phyloP scores from a whole-genome alignment of 1,284 basidiomycete species.

The Agaricales sp. region DNA sequence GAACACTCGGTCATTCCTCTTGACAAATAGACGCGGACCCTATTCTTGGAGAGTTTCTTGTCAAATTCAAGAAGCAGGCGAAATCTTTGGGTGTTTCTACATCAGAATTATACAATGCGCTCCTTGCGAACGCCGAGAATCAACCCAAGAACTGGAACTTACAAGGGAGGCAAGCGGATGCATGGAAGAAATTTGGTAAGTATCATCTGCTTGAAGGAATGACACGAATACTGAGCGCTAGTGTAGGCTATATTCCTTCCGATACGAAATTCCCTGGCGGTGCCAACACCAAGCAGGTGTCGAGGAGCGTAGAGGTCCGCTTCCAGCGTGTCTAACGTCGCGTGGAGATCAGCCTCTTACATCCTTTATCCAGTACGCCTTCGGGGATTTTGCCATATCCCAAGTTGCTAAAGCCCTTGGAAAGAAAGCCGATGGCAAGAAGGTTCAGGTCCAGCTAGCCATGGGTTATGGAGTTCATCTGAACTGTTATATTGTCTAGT shows the following conservation, averaged over 20 bases:
- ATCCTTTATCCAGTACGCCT: constrained; percentile 36
- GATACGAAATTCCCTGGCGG: constrained; percentile 43
- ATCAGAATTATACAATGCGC: constrained; percentile 36
- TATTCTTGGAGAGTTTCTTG: constrained; percentile 54
- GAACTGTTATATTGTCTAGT: constrained; percentile 31
- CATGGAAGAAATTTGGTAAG: constrained; percentile 43
- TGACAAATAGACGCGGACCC: constrained; percentile 44
- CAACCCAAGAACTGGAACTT: constrained; percentile 53
- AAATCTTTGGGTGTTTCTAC: constrained; percentile 34
- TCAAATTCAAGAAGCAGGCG: constrained; percentile 47
- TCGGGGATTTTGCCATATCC: constrained; percentile 53
- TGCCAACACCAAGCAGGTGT: constrained; percentile 50
- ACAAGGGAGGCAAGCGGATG: constrained; percentile 47
- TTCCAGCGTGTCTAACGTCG: neutral
- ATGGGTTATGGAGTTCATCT: no score
- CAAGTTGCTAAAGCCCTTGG: constrained; percentile 48
- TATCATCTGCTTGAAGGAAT: neutral
- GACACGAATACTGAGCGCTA: neutral
- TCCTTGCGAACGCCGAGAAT: constrained; percentile 48
- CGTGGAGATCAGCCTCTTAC: no score
- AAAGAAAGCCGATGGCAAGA: constrained; percentile 32
- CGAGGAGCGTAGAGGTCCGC: constrained; percentile 44
- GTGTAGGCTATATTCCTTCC: constrained; percentile 39
- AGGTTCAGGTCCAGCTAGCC: constrained; percentile 32
- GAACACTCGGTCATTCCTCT: neutral